phyloP scores from a whole-genome alignment of 768 basidiomycete species.

The Phylloporus rhodoxanthus region DNA sequence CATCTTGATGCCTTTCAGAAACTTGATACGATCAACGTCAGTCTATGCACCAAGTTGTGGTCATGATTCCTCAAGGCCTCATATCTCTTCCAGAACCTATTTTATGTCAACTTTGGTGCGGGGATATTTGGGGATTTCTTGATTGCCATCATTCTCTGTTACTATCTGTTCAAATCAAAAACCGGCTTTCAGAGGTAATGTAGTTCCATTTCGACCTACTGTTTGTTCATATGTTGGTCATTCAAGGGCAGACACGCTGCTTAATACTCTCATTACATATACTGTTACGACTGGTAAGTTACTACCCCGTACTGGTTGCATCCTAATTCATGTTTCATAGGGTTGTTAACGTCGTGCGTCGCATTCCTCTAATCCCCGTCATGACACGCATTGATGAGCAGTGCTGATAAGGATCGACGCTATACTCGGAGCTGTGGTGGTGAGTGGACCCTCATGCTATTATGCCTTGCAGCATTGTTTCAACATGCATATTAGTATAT shows the following conservation, averaged over 20 bases:
- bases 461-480: background rate
- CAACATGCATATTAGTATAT: constrained; percentile 27
- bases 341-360: constrained; percentile 35
- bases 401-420: constrained; percentile 38
- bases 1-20: constrained; percentile 30
- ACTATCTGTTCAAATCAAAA: constrained; percentile 40
- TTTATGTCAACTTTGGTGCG: constrained; percentile 49
- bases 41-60: constrained; percentile 2
- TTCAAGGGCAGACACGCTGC: constrained; percentile 44
- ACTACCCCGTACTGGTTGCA: constrained; percentile 14
- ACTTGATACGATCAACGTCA: constrained; percentile 37
- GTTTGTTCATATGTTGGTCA: background rate
- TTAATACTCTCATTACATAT: constrained; percentile 44
- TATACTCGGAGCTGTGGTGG: constrained; percentile 37
- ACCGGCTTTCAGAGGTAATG: constrained; percentile 46
- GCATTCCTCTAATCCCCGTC: background rate
- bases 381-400: background rate
- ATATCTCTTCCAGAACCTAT: constrained; percentile 34
- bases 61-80: background rate
- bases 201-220: background rate
- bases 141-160: constrained; percentile 45
- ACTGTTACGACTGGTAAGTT: constrained; percentile 48
- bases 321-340: constrained; percentile 25
- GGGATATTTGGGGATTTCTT: constrained; percentile 46
- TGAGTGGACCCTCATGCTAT: constrained; percentile 13